phyloP scores from a whole-genome alignment of 805 yeast genomes.

The Barnettozyma wickerhamii region DNA sequence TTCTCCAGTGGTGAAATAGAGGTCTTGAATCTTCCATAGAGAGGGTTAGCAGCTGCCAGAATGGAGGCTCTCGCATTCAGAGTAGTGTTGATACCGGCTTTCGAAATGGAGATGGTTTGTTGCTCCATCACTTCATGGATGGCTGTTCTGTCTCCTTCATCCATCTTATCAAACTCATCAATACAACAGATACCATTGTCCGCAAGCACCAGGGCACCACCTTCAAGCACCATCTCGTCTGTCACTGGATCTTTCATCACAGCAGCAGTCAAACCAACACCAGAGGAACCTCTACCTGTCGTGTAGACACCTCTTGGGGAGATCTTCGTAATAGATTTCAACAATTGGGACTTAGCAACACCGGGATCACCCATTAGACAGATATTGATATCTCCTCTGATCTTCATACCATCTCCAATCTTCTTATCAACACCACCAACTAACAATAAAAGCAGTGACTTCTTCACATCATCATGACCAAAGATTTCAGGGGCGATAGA shows the following conservation, averaged over 20 bases:
- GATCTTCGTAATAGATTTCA: constrained; percentile 84
- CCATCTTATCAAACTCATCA: constrained; percentile 99
- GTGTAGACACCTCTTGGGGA: constrained; percentile 97
- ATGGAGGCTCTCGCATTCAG: constrained; percentile 93
- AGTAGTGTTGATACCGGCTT: constrained; percentile 96
- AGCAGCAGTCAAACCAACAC: constrained; percentile 98
- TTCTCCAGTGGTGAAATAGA: constrained; percentile 88
- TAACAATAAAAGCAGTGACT: constrained; percentile 75
- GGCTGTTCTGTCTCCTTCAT: constrained; percentile 93
- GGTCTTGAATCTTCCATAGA: constrained; percentile 92
- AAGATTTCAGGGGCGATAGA: constrained; percentile 97
- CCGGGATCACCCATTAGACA: constrained; percentile 99
- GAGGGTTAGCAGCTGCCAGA: constrained; percentile 97
- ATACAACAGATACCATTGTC: constrained; percentile 98
- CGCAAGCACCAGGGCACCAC: constrained; percentile 95
- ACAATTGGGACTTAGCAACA: constrained; percentile 95
- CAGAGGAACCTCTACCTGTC: constrained; percentile 98
- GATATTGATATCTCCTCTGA: constrained; percentile 94
- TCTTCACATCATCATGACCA: constrained; percentile 92
- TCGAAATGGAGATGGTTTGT: constrained; percentile 94
- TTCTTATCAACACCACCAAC: constrained; percentile 96
- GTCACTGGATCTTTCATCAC: constrained; percentile 99
- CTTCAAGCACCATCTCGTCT: constrained; percentile 96
- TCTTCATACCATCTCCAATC: constrained; percentile 94
- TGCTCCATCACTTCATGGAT: constrained; percentile 99